phyloP scores from a whole-genome alignment of 768 basidiomycete genomes.

The Russula dissimulans region DNA sequence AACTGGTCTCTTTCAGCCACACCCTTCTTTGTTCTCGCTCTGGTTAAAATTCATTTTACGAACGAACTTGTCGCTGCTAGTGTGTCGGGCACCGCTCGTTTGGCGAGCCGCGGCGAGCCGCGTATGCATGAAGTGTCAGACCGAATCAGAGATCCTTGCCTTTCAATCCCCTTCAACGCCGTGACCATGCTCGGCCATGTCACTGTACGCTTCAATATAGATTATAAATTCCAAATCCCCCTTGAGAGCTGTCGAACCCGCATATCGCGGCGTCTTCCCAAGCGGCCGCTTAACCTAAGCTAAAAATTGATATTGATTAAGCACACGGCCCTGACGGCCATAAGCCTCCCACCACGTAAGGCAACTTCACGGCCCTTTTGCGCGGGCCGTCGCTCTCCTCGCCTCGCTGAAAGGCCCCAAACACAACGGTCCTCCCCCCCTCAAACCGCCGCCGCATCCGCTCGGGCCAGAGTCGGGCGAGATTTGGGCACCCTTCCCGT shows the following conservation, averaged over 20 bases:
- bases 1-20: slow-evolving; percentile 10
- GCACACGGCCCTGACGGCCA: neutral
- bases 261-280: slow-evolving; percentile 5
- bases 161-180: neutral
- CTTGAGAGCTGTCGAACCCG: neutral
- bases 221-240: too few relatives aligned
- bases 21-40: slow-evolving; percentile 7
- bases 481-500: neutral
- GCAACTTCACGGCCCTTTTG: neutral
- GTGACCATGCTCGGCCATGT: neutral
- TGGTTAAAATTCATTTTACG: neutral
- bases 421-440: too few relatives aligned
- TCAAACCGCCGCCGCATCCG: neutral
- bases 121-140: too few relatives aligned
- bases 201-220: too few relatives aligned
- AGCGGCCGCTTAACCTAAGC: slow-evolving; percentile 11
- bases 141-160: too few relatives aligned
- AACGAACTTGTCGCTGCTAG: too few relatives aligned
- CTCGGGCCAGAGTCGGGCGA: neutral
- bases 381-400: too few relatives aligned
- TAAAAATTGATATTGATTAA: slow-evolving; percentile 12
- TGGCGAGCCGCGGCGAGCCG: too few relatives aligned
- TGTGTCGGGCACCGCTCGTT: too few relatives aligned
- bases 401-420: too few relatives aligned
- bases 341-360: neutral